These are phyloP conservation scores for Malassezia sympodialis DNA, from an alignment of 1,284 basidiomycete genomes.

Conservation along the genomic window DNA sequence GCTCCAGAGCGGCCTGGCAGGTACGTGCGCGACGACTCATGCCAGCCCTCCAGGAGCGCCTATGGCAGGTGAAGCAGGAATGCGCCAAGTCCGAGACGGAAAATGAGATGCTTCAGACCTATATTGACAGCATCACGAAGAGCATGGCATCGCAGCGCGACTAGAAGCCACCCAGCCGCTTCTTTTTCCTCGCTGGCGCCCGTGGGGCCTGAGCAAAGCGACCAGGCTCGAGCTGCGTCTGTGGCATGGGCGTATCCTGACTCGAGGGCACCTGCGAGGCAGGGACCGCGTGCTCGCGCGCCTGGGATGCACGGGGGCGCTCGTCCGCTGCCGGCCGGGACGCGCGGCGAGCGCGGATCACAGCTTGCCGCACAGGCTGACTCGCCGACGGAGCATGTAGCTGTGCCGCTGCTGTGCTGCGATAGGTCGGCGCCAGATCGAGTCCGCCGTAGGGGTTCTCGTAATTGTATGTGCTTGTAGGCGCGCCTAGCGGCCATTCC, in stretches of 20 bases:
- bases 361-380: constrained; percentile 1
- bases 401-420: neutral
- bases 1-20: constrained; percentile 32
- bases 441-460: constrained; percentile 5
- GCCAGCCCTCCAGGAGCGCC: constrained; percentile 29
- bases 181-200: constrained; percentile 4
- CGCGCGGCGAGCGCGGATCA: neutral
- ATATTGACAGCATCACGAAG: constrained; percentile 47
- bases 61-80: constrained; percentile 35
- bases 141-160: constrained; percentile 36
- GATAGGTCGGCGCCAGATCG: neutral
- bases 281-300: neutral
- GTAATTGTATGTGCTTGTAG: constrained; percentile 1
- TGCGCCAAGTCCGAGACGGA: constrained; percentile 43
- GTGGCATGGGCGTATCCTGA: neutral
- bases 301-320: neutral
- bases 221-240: constrained; percentile 12
- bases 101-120: constrained; percentile 46
- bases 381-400: neutral
- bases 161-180: constrained; percentile 16
- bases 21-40: constrained; percentile 12
- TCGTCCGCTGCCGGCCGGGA: neutral
- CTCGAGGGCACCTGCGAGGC: neutral
- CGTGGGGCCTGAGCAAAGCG: constrained; percentile 8
- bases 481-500: constrained; percentile 9